Base-by-base conservation (phyloP, 1,139 yeast genomes). In the Yamadazyma dendronema region DNA sequence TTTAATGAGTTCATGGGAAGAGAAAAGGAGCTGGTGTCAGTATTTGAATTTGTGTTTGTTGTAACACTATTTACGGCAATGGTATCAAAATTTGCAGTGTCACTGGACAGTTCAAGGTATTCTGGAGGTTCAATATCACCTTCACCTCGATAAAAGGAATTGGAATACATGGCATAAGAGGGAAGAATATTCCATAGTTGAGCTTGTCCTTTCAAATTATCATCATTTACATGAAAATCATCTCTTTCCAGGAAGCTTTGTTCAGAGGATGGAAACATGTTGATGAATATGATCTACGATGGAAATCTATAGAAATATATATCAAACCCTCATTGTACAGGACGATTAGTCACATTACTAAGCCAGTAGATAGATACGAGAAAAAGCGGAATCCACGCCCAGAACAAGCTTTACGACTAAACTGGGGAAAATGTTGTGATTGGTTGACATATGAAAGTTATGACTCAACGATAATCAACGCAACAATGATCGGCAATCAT, bases 141-240 rank as follows among this genome's bases (percentile, higher is more conserved):
- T 30, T 38, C 34, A 12, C 17, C 27, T n/a, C 30, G 34, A 14
- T 37, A 24, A 25, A 46, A 44, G 13, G 41, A 32, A 5, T 28
- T 17, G 6, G 46, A 31, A 27, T 41, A 52, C 54, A 59, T 50
- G 13, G 53, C 53, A 45, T 61, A 61, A 16, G 64, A 58, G 1
- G 66, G 66, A 11, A 61, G 44, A 17, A 61, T 62, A 33, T 52
- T 55, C 63, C 65, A 59, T 13, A 61, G 30, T 2, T 53, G 55
- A n/a, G 43, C 36, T 19, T 42, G 42, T 25, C 39, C 49, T 3
- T 35, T 28, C 6, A 37, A n/a, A 12, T 40, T 40, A 21, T 40
- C 40, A 17, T 40, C 38, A 3, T 42, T 28, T 12, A 32, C 39
- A 9, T 28, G 28, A 24, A 41, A 39, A 7, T 31, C 31, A 7